These are phyloP conservation scores for Claviceps cyperi DNA, from an alignment of 2,329 filamentous ascomycete genomes.

Conservation along the genomic window DNA sequence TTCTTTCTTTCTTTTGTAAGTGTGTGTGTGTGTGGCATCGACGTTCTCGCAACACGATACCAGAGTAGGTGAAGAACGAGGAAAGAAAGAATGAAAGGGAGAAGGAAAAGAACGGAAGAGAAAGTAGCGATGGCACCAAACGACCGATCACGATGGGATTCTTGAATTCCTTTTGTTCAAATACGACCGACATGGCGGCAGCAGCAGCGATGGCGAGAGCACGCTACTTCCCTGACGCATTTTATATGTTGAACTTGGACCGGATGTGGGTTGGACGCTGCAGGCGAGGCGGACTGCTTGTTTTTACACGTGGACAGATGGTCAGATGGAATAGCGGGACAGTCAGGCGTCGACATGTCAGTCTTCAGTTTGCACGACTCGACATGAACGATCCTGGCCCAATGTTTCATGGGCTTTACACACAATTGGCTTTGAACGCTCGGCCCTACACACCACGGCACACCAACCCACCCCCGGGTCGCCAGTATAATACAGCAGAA, in stretches of 20 bases:
- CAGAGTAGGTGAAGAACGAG: background rate
- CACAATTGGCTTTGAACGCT: too few species aligned
- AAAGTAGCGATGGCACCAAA: constrained; percentile 1
- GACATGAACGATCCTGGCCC: too few species aligned
- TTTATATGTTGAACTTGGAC: constrained; percentile 2
- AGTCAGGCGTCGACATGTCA: background rate
- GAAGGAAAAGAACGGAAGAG: background rate
- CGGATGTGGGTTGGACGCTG: background rate
- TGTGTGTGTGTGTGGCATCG: background rate
- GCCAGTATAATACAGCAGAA: too few species aligned
- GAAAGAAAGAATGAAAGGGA: background rate
- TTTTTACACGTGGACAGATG: background rate
- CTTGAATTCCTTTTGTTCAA: background rate
- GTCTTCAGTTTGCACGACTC: too few species aligned
- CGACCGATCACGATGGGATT: constrained; percentile 3
- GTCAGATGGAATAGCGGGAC: background rate
- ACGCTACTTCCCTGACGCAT: constrained; percentile 1
- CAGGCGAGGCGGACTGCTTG: background rate
- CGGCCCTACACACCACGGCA: too few species aligned
- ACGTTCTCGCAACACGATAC: constrained; percentile 3
- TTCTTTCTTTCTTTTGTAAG: background rate
- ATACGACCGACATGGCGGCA: background rate
- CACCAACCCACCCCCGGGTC: too few species aligned
- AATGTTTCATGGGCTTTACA: too few species aligned
- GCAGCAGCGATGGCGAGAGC: background rate